phyloP scores from a whole-genome alignment of 495 filamentous ascomycete species.

The Penicillium maclennaniae region DNA sequence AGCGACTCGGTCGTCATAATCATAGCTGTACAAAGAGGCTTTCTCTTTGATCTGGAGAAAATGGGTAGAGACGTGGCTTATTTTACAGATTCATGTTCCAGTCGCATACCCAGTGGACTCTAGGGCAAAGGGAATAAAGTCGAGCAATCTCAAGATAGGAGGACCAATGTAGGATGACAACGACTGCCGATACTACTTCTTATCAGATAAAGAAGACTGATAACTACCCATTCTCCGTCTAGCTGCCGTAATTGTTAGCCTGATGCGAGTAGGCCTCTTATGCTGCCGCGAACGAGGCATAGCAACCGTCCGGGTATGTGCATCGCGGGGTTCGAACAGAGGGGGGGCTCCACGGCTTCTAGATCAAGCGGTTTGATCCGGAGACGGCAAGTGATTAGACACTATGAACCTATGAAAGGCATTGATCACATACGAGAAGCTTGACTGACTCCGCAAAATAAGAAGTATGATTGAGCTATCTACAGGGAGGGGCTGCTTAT shows the following conservation, averaged over 20 bases:
- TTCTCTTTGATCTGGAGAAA: background rate
- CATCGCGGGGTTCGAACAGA: constrained; percentile 3
- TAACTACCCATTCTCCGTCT: background rate
- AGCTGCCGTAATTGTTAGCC: constrained; percentile 30
- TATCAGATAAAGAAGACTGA: background rate
- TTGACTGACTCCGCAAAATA: background rate
- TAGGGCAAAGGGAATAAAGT: background rate
- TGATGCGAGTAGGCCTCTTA: constrained; percentile 26
- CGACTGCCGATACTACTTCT: background rate
- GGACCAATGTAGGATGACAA: background rate
- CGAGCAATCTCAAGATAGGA: background rate
- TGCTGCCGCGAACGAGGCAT: background rate
- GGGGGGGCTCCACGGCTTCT: constrained; percentile 4
- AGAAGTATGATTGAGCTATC: constrained; percentile 15
- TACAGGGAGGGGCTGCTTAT: constrained; percentile 19
- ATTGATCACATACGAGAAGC: background rate
- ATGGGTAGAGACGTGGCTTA: background rate
- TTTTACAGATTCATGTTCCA: background rate
- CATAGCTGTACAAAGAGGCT: background rate
- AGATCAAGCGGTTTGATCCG: constrained; percentile 22
- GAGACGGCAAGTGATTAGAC: constrained; percentile 3
- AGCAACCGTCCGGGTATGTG: background rate
- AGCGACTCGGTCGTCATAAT: constrained; percentile 7
- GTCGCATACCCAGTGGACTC: background rate
- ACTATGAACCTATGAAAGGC: constrained; percentile 1